Conservation (phyloP, 2,329 filamentous ascomycete species). For the Plenodomus tracheiphilus region DNA sequence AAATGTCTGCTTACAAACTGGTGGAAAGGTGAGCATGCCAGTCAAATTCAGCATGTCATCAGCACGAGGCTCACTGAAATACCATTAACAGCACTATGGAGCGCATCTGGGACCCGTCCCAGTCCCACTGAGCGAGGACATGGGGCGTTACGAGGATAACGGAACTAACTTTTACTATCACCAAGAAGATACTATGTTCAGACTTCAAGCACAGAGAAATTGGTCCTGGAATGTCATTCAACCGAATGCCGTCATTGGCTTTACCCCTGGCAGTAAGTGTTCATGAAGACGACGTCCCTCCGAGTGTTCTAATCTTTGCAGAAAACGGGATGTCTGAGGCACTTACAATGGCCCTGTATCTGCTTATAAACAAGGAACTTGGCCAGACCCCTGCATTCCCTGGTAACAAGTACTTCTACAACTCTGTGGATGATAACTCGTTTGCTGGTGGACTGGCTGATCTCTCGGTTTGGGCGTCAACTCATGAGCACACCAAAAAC, state of each 20-base stretch:
- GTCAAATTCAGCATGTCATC: no score
- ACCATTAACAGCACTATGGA: no score
- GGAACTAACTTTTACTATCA: conserved; percentile 1
- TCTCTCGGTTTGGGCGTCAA: neutral
- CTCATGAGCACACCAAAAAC: neutral
- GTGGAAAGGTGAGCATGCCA: no score
- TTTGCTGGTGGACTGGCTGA: neutral
- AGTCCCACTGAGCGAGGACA: neutral
- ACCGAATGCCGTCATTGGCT: conserved; percentile 1
- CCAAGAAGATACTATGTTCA: conserved; percentile 1
- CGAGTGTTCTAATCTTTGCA: no score
- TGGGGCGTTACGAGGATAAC: neutral
- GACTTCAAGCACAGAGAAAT: neutral
- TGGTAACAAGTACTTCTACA: conserved; percentile 3
- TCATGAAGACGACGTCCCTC: no score
- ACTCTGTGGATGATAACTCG: neutral
- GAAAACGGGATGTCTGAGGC: conserved; percentile 4
- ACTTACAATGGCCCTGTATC: conserved; percentile 1
- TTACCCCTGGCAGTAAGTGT: neutral
- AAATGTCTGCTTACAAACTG: no score
- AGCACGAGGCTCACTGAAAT: no score
- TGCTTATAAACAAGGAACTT: neutral
- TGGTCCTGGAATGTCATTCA: conserved; percentile 2
- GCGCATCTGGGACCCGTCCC: no score
- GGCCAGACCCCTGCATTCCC: neutral